A percentile compares a stretch with the other conserved stretches of the same genome.
Evolutionary conservation across 2,329 filamentous ascomycete species (phyloP).

Genomic region (Huntiella decipiens): DNA sequence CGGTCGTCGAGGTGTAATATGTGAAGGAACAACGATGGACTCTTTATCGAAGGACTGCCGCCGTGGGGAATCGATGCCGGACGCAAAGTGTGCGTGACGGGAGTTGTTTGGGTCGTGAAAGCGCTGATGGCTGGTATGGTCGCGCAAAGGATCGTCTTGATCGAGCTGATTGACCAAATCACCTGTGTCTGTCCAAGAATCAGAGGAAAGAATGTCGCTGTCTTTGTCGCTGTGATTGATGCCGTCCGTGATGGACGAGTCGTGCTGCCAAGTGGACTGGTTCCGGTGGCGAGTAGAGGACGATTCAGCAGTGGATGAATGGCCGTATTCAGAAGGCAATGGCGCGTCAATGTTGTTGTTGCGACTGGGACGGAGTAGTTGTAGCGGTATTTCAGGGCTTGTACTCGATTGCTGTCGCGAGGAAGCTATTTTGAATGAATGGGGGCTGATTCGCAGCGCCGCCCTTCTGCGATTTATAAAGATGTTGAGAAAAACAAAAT

Average conservation of each 20-base stretch:
- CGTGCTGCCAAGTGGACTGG: conserved; percentile 4
- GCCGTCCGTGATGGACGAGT: background rate
- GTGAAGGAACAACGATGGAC: conserved; percentile 59
- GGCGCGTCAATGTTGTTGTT: background rate
- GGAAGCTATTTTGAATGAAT: conserved; percentile 68
- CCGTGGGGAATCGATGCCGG: conserved; percentile 24
- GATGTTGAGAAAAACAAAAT: conserved; percentile 14
- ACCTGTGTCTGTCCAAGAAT: conserved; percentile 78
- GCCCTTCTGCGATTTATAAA: conserved; percentile 34
- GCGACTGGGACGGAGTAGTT: conserved; percentile 35
- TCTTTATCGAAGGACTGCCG: conserved; percentile 39
- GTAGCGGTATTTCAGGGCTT: conserved; percentile 72
- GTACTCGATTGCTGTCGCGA: conserved; percentile 43
- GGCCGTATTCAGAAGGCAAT: conserved; percentile 23
- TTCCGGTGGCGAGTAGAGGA: conserved; percentile 2
- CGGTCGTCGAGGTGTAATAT: conserved; percentile 42
- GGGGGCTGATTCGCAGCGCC: conserved; percentile 65
- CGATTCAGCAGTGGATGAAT: conserved; percentile 16
- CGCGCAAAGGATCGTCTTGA: conserved; percentile 63
- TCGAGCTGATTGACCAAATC: conserved; percentile 84
- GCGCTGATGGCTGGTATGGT: conserved; percentile 44
- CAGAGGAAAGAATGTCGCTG: conserved; percentile 39
- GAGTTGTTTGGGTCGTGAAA: conserved; percentile 27
- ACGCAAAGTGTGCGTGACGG: conserved; percentile 23
- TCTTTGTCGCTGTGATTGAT: conserved; percentile 21